These are phyloP conservation scores for Choiromyces venosus DNA, from an alignment of 495 filamentous ascomycete species.

Conservation along the genomic window DNA sequence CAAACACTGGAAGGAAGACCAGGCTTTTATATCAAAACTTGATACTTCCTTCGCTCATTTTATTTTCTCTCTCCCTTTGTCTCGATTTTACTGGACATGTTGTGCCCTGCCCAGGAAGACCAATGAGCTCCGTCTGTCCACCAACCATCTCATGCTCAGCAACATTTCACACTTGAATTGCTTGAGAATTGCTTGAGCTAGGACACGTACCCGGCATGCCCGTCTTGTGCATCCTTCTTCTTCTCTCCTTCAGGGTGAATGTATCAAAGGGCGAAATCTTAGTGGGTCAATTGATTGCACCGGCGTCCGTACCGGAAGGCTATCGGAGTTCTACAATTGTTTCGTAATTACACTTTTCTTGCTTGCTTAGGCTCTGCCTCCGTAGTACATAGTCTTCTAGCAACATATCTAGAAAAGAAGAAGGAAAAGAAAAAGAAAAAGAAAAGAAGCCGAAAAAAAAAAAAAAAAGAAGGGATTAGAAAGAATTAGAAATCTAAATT, in stretches of 20 bases:
- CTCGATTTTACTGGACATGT: background rate
- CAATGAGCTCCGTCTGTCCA: background rate
- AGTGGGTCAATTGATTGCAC: background rate
- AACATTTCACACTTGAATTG: background rate
- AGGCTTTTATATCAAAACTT: background rate
- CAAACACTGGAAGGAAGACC: background rate
- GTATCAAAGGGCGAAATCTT: background rate
- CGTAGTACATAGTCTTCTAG: background rate
- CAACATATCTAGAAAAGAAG: background rate
- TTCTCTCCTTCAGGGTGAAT: background rate
- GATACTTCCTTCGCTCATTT: background rate
- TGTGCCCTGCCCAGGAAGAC: background rate
- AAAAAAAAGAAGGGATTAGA: background rate
- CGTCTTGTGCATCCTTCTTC: background rate
- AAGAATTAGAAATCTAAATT: no score
- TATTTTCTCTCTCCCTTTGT: background rate
- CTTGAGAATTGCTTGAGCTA: background rate
- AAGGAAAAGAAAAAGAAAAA: background rate
- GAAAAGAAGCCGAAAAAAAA: background rate
- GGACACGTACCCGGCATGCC: background rate
- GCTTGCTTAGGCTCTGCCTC: background rate
- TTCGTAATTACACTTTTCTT: background rate
- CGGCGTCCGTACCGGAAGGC: background rate
- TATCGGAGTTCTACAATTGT: background rate
- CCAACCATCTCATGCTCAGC: background rate